Percentiles rank a stretch among this genome's conserved stretches.
Evolutionary conservation across 345 rosid genomes (phyloP).

Genomic region (Euphorbia peplus): DNA sequence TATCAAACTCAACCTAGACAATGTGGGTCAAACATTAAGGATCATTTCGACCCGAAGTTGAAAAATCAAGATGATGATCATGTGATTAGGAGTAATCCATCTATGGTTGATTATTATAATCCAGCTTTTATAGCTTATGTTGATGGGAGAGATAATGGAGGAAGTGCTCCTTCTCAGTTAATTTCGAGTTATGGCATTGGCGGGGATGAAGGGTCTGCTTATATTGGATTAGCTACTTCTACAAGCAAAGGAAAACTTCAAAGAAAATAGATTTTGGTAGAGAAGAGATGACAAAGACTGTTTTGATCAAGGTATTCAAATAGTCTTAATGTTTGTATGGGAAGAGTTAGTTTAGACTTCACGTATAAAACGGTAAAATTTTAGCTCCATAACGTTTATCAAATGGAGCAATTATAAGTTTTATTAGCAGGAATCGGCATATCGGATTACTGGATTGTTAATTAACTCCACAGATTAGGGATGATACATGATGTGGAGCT

Average conservation of each 20-base stretch:
- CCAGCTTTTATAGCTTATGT: slow-evolving; percentile 22
- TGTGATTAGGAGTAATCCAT: slow-evolving; percentile 13
- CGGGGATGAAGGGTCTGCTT: slow-evolving; percentile 63
- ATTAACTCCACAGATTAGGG: no score
- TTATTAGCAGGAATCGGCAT: no score
- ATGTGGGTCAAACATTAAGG: slow-evolving; percentile 39
- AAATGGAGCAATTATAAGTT: no score
- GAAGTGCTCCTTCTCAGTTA: slow-evolving; percentile 44
- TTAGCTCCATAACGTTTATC: no score
- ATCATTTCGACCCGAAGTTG: slow-evolving; percentile 14
- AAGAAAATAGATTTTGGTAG: slow-evolving; percentile 29
- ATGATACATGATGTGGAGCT: no score
- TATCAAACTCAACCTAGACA: slow-evolving; percentile 92
- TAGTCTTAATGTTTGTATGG: no score
- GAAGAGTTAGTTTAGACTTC: no score
- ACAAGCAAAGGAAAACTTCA: slow-evolving; percentile 64
- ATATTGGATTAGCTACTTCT: slow-evolving; percentile 49
- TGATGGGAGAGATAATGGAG: no score
- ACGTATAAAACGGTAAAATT: no score
- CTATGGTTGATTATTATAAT: slow-evolving; percentile 31
- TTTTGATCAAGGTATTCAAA: no score
- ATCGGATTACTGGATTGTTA: no score
- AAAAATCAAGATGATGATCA: slow-evolving; percentile 16
- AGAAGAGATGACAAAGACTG: slow-evolving; percentile 24
- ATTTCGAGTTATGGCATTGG: slow-evolving; percentile 53